phyloP scores from a whole-genome alignment of 306 rosid species.

The Pyrus betulifolia region DNA sequence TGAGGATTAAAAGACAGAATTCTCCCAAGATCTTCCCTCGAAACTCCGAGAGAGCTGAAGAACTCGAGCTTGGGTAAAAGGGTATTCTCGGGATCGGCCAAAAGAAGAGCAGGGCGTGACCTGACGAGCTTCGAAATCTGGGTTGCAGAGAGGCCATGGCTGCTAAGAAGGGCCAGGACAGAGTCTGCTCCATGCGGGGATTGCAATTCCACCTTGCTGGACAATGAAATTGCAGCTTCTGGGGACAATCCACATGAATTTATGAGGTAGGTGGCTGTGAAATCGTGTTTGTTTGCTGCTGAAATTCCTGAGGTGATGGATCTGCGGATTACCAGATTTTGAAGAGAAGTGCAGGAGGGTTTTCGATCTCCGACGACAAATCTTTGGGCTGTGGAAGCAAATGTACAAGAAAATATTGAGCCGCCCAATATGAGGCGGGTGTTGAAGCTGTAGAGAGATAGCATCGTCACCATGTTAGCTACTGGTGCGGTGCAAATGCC shows the following conservation, averaged over 20 bases:
- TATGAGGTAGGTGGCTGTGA: constrained; percentile 20
- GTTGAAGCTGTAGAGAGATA: no score
- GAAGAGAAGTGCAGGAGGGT: background rate
- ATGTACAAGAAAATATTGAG: no score
- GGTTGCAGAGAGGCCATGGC: constrained; percentile 20
- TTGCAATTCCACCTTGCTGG: background rate
- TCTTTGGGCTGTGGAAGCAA: no score
- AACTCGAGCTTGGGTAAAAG: constrained; percentile 38
- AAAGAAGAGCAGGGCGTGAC: constrained; percentile 3
- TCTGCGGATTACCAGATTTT: background rate
- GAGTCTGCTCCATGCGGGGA: background rate
- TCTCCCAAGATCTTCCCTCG: constrained; percentile 15
- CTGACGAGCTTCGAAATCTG: constrained; percentile 16
- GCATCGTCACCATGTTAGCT: no score
- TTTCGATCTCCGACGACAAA: background rate
- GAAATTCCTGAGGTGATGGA: background rate
- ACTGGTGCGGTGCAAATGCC: no score
- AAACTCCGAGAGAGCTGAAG: constrained; percentile 28
- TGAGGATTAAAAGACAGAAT: background rate
- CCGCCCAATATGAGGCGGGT: no score
- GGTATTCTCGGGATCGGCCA: constrained; percentile 17
- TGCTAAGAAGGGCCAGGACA: constrained; percentile 18
- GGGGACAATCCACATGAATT: constrained; percentile 27
- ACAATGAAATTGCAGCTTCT: constrained; percentile 5
- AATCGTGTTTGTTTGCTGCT: background rate